Conservation (phyloP, 805 yeast genomes). For the Lipomyces kockii region DNA sequence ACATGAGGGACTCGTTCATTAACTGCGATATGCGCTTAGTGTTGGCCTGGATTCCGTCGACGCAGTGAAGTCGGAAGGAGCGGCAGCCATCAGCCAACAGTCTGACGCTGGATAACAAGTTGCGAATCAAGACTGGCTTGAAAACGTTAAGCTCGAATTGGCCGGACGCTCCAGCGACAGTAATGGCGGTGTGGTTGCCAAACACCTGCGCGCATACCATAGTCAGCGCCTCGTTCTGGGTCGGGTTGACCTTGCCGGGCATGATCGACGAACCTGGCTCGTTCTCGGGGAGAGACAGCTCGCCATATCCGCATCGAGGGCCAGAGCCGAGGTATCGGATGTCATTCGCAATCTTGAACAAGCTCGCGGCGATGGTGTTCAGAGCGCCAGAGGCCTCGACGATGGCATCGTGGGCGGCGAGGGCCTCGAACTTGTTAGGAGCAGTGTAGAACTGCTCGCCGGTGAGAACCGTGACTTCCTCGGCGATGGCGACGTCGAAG, state of each 20-base stretch:
- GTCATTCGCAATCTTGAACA: constrained; percentile 96
- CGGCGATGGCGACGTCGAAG: constrained; percentile 85
- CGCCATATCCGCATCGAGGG: constrained; percentile 99
- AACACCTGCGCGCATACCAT: constrained; percentile 98
- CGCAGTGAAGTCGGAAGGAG: constrained; percentile 94
- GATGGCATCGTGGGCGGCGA: constrained; percentile 98
- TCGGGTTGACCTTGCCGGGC: constrained; percentile 99
- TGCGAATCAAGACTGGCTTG: constrained; percentile 94
- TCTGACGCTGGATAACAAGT: constrained; percentile 85
- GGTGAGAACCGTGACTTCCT: constrained; percentile 80
- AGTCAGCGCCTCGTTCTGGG: constrained; percentile 98
- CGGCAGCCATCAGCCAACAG: constrained; percentile 85
- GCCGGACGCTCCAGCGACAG: constrained; percentile 98
- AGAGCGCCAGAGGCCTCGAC: constrained; percentile 98
- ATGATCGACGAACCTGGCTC: constrained; percentile 99
- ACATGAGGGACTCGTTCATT: constrained; percentile 93
- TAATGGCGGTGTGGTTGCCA: constrained; percentile 93
- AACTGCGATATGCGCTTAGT: constrained; percentile 81
- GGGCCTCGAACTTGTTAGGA: constrained; percentile 98
- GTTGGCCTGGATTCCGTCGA: constrained; percentile 91
- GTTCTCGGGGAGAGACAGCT: constrained; percentile 91
- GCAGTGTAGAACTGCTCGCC: constrained; percentile 91
- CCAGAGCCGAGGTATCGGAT: constrained; percentile 98
- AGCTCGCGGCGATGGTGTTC: constrained; percentile 90
- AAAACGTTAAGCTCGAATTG: constrained; percentile 96